Conservation (phyloP, 1,139 yeast species). For the Scheffersomyces titani region DNA sequence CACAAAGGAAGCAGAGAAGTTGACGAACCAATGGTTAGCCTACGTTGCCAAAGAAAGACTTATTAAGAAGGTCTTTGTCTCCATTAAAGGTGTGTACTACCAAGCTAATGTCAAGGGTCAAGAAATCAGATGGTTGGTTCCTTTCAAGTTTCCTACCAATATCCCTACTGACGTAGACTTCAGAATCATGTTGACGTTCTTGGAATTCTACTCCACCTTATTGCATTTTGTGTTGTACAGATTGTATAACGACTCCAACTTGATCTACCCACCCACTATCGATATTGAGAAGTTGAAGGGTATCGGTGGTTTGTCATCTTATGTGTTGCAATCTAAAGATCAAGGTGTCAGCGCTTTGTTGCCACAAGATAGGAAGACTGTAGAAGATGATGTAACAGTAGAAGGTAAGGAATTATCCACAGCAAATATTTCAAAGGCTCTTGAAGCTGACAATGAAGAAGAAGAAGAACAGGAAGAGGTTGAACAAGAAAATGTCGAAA, state of each 20-base stretch:
- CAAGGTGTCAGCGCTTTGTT: conserved; percentile 42
- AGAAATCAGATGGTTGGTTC: conserved; percentile 93
- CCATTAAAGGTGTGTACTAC: conserved; percentile 96
- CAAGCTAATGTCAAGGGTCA: conserved; percentile 90
- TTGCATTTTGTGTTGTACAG: conserved; percentile 84
- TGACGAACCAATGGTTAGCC: conserved; percentile 95
- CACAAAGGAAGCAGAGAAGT: conserved; percentile 80
- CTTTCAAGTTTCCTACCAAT: conserved; percentile 94
- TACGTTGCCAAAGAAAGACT: conserved; percentile 83
- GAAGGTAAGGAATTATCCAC: conserved; percentile 42
- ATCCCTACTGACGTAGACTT: conserved; percentile 94
- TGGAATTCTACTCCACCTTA: conserved; percentile 92
- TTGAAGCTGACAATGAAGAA: conserved; percentile 47
- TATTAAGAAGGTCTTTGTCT: conserved; percentile 86
- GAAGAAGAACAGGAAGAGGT: conserved; percentile 41
- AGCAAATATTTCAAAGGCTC: conserved; percentile 50
- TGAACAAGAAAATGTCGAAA: conserved; percentile 44
- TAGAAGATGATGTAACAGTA: conserved; percentile 22
- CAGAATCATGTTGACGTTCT: conserved; percentile 93
- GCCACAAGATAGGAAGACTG: conserved; percentile 28
- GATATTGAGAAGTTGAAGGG: conserved; percentile 73
- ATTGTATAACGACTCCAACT: conserved; percentile 79
- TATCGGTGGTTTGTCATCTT: conserved; percentile 87
- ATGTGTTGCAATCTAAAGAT: conserved; percentile 56
- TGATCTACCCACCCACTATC: conserved; percentile 89